Evolutionary conservation across 805 yeast genomes (phyloP).

Genomic region (Starmerella sirachaensis): DNA sequence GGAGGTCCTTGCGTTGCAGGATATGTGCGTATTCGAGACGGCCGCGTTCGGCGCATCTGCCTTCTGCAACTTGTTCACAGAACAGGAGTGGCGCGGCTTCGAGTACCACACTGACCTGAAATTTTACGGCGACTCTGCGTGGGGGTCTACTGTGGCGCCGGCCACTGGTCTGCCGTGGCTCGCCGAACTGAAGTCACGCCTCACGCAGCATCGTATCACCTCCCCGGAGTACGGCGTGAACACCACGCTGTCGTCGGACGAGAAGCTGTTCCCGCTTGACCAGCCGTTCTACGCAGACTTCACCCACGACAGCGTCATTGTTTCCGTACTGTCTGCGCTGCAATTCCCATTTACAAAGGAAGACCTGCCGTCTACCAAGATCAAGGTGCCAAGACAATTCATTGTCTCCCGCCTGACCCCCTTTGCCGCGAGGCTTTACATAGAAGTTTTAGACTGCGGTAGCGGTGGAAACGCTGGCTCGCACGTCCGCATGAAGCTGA

Average conservation of each 20-base stretch:
- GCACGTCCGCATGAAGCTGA: constrained; percentile 28
- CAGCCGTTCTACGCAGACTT: constrained; percentile 54
- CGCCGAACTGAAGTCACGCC: constrained; percentile 32
- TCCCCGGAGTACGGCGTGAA: constrained; percentile 39
- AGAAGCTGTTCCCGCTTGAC: constrained; percentile 31
- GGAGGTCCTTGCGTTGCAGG: constrained; percentile 45
- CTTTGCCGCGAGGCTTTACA: constrained; percentile 32
- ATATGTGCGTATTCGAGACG: constrained; percentile 63
- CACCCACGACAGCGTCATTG: constrained; percentile 62
- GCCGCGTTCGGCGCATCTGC: constrained; percentile 56
- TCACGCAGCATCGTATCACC: constrained; percentile 39
- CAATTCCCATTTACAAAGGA: constrained; percentile 38
- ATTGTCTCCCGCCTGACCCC: constrained; percentile 33
- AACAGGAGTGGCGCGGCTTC: constrained; percentile 50
- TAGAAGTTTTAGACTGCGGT: constrained; percentile 31
- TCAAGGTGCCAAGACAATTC: constrained; percentile 32
- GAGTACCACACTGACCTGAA: constrained; percentile 49
- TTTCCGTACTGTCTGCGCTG: constrained; percentile 50
- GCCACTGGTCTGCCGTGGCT: constrained; percentile 52
- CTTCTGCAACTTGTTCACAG: constrained; percentile 57
- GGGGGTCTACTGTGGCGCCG: constrained; percentile 41
- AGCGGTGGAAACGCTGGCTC: constrained; percentile 18
- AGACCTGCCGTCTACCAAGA: constrained; percentile 36
- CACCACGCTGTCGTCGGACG: constrained; percentile 28
- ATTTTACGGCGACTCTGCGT: constrained; percentile 51